Evolutionary conservation across 495 filamentous ascomycete species (phyloP), one percentile per base, ranked within the genome.

Genomic region (Lindgomyces ingoldianus): DNA sequence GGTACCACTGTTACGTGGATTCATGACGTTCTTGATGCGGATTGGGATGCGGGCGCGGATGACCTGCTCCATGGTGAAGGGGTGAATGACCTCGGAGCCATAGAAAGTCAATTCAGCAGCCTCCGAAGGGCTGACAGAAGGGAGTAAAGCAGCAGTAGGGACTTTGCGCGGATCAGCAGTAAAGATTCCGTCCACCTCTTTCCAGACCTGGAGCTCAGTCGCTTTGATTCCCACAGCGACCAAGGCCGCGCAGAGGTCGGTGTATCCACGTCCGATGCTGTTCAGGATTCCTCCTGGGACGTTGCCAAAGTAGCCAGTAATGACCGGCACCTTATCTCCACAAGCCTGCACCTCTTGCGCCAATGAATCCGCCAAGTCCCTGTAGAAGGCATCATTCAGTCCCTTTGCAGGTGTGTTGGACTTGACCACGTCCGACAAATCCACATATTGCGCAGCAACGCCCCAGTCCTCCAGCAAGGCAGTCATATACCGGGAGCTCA

Each of bases 1-100:
- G 26, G 94, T 99, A 50, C 94, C 94, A 58, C 85, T 83, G 56
- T 90, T 89, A 42, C 86, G 84, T 0, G 95, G 91, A 70, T 97
- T 96, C 79, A 95, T 93, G 72, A 98, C 94, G 74, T 98, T 98
- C 80, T 98, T 97, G 76, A 98, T 98, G 60, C 94, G 90, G 69
- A 97, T 95, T 9, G 89, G 91, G 74, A 98, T 98, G 55, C 83
- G 83, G 2, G 93, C 92, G 52, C 87, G 89, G 74, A 98, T 96
- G 52, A 94, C 94, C 74, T 97, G 94, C 77, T 98, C 92, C 91
- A 98, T 98, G 56, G 94, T 98, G 72, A 96, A 88, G 51, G 94
- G 94, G 70, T 98, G 94, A 66, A 98, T 97, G 67, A 98, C 94
- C 74, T 80, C 81, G 51, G 79, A 81, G 47, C 81, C 81, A 45